Evolutionary conservation across 2,329 filamentous ascomycete genomes (phyloP).

Genomic region (Fusarium devonianum): DNA sequence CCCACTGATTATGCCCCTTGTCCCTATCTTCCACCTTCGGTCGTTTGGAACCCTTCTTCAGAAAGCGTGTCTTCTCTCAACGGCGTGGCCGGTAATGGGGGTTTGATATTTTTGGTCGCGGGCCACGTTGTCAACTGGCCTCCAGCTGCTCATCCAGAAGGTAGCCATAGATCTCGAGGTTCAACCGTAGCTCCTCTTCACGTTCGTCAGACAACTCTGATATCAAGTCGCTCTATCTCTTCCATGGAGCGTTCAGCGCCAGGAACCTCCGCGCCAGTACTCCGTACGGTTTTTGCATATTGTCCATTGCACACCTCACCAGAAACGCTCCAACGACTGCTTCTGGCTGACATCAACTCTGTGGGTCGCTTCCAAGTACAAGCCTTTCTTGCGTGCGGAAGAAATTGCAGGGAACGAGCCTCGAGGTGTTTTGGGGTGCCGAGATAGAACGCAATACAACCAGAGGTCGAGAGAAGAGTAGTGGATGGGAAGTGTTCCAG

Average conservation of each 20-base stretch:
- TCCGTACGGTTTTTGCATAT: background rate
- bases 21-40: background rate
- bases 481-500: slow-evolving; percentile 13
- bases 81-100: slow-evolving; percentile 11
- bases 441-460: slow-evolving; percentile 2
- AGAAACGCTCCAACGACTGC: background rate
- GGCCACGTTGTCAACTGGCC: too few species aligned
- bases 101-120: too few species aligned
- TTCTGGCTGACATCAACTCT: slow-evolving; percentile 7
- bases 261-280: background rate
- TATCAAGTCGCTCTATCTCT: too few species aligned
- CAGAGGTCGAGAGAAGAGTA: slow-evolving; percentile 5
- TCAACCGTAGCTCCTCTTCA: too few species aligned
- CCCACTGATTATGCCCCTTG: background rate
- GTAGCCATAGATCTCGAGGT: too few species aligned
- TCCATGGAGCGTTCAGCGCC: too few species aligned
- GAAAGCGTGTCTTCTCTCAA: slow-evolving; percentile 8
- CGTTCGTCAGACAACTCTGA: too few species aligned
- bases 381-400: background rate
- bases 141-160: too few species aligned
- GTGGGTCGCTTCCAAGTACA: background rate
- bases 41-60: background rate
- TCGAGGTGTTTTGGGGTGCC: slow-evolving; percentile 10
- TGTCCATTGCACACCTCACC: too few species aligned
- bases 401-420: slow-evolving; percentile 11